Evolutionary conservation across 2,329 filamentous ascomycete genomes (phyloP).

Genomic region (Chlorencoelia australis): DNA sequence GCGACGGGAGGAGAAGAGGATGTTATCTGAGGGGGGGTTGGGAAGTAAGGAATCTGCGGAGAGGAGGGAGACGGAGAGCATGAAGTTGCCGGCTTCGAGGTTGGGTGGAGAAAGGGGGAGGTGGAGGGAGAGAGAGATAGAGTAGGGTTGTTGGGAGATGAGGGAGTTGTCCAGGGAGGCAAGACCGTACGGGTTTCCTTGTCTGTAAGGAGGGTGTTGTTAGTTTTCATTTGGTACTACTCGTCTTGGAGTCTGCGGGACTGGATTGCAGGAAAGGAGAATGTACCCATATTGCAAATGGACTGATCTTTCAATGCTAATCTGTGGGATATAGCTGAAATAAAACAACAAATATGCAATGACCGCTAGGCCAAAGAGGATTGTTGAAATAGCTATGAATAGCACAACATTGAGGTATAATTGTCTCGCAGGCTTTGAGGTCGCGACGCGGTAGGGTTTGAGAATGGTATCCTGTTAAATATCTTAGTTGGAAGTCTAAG

Average conservation of each 20-base stretch:
- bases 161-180: constrained; percentile 35
- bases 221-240: constrained; percentile 10
- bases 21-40: constrained; percentile 15
- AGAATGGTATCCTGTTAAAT: constrained; percentile 41
- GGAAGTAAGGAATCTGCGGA: constrained; percentile 17
- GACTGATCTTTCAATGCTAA: constrained; percentile 49
- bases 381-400: constrained; percentile 34
- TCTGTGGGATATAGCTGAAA: constrained; percentile 55
- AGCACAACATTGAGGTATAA: constrained; percentile 49
- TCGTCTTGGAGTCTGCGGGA: too few species aligned
- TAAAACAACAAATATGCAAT: constrained; percentile 59
- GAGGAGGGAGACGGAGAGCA: constrained; percentile 71
- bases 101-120: constrained; percentile 74
- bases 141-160: constrained; percentile 69
- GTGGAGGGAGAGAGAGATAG: constrained; percentile 64
- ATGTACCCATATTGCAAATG: constrained; percentile 55
- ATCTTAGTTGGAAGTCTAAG: background rate
- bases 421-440: constrained; percentile 51
- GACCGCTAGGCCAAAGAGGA: constrained; percentile 47
- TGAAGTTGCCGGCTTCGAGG: constrained; percentile 77
- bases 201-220: constrained; percentile 23
- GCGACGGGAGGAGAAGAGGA: constrained; percentile 57
- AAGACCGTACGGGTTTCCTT: constrained; percentile 28
- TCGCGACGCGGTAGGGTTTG: constrained; percentile 41
- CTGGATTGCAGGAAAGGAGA: background rate